Conservation (phyloP, 768 basidiomycete species). For the Suillus subluteus region DNA sequence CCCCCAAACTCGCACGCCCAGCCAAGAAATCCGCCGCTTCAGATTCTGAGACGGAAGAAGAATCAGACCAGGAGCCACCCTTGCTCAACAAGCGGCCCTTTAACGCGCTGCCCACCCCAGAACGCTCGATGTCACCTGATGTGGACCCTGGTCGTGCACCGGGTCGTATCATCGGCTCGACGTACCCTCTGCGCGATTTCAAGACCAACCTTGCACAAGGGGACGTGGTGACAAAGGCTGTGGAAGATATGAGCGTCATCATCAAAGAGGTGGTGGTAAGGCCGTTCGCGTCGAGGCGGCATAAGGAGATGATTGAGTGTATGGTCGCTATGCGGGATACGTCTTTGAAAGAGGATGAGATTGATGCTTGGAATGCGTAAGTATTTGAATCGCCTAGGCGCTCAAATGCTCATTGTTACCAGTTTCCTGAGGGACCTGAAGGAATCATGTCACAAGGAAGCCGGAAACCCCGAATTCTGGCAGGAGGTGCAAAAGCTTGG, state of each 20-base stretch:
- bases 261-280: conserved; percentile 69
- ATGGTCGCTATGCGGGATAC: conserved; percentile 67
- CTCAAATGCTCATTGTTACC: conserved; percentile 7
- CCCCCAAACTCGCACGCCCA: conserved; percentile 9
- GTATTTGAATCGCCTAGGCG: conserved; percentile 23
- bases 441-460: conserved; percentile 51
- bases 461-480: conserved; percentile 77
- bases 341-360: conserved; percentile 78
- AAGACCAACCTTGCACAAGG: conserved; percentile 67
- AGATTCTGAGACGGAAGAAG: conserved; percentile 59
- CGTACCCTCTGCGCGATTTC: conserved; percentile 80
- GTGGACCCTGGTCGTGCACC: conserved; percentile 59
- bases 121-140: conserved; percentile 48
- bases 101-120: conserved; percentile 52
- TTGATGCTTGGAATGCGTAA: conserved; percentile 80
- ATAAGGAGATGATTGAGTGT: conserved; percentile 73
- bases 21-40: conserved; percentile 41
- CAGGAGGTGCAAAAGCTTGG: conserved; percentile 53
- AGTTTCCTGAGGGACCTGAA: conserved; percentile 70
- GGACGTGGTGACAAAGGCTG: conserved; percentile 83
- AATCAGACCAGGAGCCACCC: conserved; percentile 35
- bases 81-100: conserved; percentile 20
- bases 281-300: conserved; percentile 73
- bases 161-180: conserved; percentile 76
- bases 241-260: conserved; percentile 75